A percentile compares a stretch with the other conserved stretches of the same genome.
phyloP scores from a whole-genome alignment of 2,329 filamentous ascomycete species.

The Botryotinia narcissicola region DNA sequence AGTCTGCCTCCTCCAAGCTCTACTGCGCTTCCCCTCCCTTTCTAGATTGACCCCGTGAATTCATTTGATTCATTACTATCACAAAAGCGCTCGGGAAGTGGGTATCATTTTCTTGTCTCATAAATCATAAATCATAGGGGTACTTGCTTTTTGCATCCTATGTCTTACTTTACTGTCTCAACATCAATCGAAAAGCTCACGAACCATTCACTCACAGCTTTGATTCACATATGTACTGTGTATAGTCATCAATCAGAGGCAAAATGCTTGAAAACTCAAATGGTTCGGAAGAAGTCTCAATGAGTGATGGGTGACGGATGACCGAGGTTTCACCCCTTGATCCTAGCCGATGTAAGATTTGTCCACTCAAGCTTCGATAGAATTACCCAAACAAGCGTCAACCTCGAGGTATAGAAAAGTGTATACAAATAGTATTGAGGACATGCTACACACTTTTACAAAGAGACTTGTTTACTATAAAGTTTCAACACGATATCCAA shows the following conservation, averaged over 20 bases:
- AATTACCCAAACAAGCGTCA: neutral
- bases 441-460: neutral
- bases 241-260: neutral
- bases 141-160: neutral
- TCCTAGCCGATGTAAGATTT: neutral
- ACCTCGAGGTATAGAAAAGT: neutral
- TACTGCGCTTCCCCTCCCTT: neutral
- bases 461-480: neutral
- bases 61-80: neutral
- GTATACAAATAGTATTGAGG: neutral
- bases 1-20: neutral
- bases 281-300: neutral
- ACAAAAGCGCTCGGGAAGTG: neutral
- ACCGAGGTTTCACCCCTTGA: neutral
- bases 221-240: neutral
- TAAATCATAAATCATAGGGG: neutral
- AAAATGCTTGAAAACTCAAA: neutral
- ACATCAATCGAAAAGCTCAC: neutral
- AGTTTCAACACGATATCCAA: neutral
- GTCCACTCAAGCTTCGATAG: conserved; percentile 4
- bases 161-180: neutral
- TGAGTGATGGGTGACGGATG: neutral
- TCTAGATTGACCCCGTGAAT: neutral
- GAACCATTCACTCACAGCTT: neutral
- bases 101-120: conserved; percentile 1